Evolutionary conservation across 164 flowering plant species (phyloP).

Genomic region (Magnolia sinica): DNA sequence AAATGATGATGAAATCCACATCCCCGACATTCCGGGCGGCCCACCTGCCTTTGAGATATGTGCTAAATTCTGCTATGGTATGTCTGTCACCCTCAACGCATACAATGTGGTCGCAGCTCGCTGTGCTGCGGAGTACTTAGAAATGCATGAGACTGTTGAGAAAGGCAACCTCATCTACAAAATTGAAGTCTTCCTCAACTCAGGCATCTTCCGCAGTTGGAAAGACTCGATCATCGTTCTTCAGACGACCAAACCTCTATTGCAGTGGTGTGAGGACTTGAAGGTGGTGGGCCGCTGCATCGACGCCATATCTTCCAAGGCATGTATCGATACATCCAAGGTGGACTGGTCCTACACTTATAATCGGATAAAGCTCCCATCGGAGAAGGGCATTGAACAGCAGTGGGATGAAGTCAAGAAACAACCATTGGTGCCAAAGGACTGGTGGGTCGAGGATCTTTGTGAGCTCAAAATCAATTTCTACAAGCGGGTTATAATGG

Average conservation of each 20-base stretch:
- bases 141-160: constrained; percentile 79
- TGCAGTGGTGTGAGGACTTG: constrained; percentile 68
- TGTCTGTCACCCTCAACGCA: constrained; percentile 85
- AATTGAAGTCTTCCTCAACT: constrained; percentile 76
- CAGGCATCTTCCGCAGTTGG: constrained; percentile 86
- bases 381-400: constrained; percentile 61
- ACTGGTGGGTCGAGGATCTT: constrained; percentile 99
- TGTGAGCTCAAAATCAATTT: constrained; percentile 79
- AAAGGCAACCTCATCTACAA: constrained; percentile 88
- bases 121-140: constrained; percentile 93
- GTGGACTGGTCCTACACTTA: constrained; percentile 95
- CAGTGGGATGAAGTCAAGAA: constrained; percentile 49
- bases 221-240: constrained; percentile 90
- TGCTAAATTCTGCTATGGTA: constrained; percentile 96
- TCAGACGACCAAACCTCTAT: constrained; percentile 56
- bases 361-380: constrained; percentile 62
- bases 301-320: constrained; percentile 70
- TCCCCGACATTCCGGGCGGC: constrained; percentile 90
- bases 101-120: constrained; percentile 75
- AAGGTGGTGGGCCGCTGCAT: constrained; percentile 64
- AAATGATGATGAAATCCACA: constrained; percentile 47
- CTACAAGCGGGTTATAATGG: constrained; percentile 54
- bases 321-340: constrained; percentile 58
- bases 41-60: constrained; percentile 84
- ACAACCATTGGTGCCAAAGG: constrained; percentile 58